These are phyloP conservation scores for Xerocomus nothofagi DNA, from an alignment of 1,284 basidiomycete species.

Conservation along the genomic window DNA sequence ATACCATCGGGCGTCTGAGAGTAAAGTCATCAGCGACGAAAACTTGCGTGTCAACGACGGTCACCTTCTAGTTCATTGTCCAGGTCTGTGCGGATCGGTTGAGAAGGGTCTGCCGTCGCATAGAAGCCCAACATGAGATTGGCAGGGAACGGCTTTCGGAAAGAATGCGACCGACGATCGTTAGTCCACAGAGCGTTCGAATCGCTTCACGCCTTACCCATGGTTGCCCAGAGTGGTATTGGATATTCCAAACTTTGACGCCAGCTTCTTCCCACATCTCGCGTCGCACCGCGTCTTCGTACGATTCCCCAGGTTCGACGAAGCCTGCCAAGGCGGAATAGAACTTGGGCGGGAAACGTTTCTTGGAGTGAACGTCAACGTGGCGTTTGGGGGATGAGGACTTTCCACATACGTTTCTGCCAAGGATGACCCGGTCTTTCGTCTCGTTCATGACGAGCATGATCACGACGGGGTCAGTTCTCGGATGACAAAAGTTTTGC, in stretches of 20 bases:
- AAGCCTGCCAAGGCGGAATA: constrained; percentile 92
- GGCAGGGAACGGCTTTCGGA: constrained; percentile 77
- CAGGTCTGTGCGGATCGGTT: constrained; percentile 81
- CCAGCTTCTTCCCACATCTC: constrained; percentile 97
- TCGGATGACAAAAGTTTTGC: constrained; percentile 87
- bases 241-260: constrained; percentile 78
- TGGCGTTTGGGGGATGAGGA: neutral
- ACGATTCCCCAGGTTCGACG: constrained; percentile 90
- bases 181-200: neutral
- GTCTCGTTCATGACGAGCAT: constrained; percentile 83
- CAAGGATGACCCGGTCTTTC: constrained; percentile 82
- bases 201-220: constrained; percentile 56
- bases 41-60: neutral
- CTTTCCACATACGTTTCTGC: constrained; percentile 66
- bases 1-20: constrained; percentile 85
- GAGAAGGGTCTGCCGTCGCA: constrained; percentile 69
- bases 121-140: constrained; percentile 93
- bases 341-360: constrained; percentile 66
- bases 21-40: constrained; percentile 4
- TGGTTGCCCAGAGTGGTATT: constrained; percentile 85
- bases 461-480: constrained; percentile 91
- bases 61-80: constrained; percentile 94
- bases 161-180: neutral
- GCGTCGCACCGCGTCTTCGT: constrained; percentile 91
- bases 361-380: constrained; percentile 41